Evolutionary conservation across 2,329 filamentous ascomycete species (phyloP).

Genomic region (Fusarium dlaminii): DNA sequence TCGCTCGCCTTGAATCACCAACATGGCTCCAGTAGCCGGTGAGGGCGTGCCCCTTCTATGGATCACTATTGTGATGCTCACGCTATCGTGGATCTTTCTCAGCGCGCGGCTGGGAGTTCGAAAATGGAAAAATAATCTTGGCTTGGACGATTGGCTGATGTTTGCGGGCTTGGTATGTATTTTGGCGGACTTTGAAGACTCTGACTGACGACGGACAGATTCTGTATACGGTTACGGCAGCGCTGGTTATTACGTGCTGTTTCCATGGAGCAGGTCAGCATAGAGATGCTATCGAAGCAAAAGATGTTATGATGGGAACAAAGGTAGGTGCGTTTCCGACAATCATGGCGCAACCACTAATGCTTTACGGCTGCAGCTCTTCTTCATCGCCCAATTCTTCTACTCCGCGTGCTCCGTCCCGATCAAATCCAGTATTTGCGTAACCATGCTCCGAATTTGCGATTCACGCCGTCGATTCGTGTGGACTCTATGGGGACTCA

Average conservation of each 20-base stretch:
- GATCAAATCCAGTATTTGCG: slow-evolving; percentile 43
- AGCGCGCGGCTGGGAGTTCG: slow-evolving; percentile 12
- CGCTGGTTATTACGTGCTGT: slow-evolving; percentile 32
- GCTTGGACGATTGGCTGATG: slow-evolving; percentile 39
- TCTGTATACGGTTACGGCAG: slow-evolving; percentile 22
- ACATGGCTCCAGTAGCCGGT: slow-evolving; percentile 17
- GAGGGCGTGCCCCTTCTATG: slow-evolving; percentile 30
- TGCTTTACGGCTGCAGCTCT: background rate
- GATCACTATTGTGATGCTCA: slow-evolving; percentile 25
- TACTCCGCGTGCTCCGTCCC: slow-evolving; percentile 34
- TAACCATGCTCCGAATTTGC: slow-evolving; percentile 43
- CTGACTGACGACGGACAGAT: background rate
- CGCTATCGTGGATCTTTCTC: slow-evolving; percentile 21
- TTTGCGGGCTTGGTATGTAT: slow-evolving; percentile 22
- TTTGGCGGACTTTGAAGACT: rapidly evolving
- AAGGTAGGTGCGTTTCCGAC: background rate
- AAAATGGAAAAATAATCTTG: slow-evolving; percentile 27
- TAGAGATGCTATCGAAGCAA: background rate
- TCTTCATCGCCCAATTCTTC: slow-evolving; percentile 36
- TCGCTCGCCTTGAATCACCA: background rate
- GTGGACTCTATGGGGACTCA: slow-evolving; percentile 24
- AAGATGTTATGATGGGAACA: slow-evolving; percentile 24
- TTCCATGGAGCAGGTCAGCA: slow-evolving; percentile 30
- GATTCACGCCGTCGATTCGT: slow-evolving; percentile 24
- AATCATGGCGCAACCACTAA: rapidly evolving